Base-by-base conservation (phyloP, 1,139 yeast genomes). In the Yamadazyma jaroonii region DNA sequence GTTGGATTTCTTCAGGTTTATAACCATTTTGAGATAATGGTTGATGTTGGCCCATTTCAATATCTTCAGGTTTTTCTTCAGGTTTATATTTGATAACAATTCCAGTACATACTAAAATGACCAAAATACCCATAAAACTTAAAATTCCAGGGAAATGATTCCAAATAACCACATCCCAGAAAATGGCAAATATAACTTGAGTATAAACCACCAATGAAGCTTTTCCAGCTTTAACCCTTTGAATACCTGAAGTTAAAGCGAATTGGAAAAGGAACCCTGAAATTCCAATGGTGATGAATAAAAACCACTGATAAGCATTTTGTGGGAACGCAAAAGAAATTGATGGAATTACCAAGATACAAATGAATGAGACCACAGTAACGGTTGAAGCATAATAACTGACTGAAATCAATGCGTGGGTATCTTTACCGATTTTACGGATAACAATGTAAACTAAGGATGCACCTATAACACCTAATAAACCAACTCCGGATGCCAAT, bases 221-320 rank as follows among this genome's bases (percentile, higher is more conserved):
- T 41, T 87, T 73, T 2, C 89, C 80, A 1, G 96, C 95, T 43
- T 73, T 72, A 44, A 86, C 96, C 41, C 88, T 66, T 57, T 87
- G 96, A 36, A 89, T 74, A 1, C 96, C 97, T 3, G 88, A 81
- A 0, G 97, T 86, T 39, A 86, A 61, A 23, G 83, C 65, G 49
- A 81, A 80, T 57, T 89, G 96, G 80, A 84, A 84, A 39, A 81
- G 61, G 57, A 89, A 89, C 0, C 97, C 97, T 32, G 85, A 73
- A 9, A 83, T 47, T 2, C 96, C 96, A 45, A 87, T 72, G 23
- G 74, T 57, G 2, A 64, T 40, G 45, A 89, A 74, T 24, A 84
- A 40, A 6, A 63, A 48, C 94, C 95, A 84, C 54, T 87, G 92
- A 47, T 66, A 64, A 2, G 50, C 30, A 20, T 76, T 73, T 20